A percentile compares a stretch with the other conserved stretches of the same genome.
phyloP scores from a whole-genome alignment of 805 yeast genomes.

The Kodamaea restingae region DNA sequence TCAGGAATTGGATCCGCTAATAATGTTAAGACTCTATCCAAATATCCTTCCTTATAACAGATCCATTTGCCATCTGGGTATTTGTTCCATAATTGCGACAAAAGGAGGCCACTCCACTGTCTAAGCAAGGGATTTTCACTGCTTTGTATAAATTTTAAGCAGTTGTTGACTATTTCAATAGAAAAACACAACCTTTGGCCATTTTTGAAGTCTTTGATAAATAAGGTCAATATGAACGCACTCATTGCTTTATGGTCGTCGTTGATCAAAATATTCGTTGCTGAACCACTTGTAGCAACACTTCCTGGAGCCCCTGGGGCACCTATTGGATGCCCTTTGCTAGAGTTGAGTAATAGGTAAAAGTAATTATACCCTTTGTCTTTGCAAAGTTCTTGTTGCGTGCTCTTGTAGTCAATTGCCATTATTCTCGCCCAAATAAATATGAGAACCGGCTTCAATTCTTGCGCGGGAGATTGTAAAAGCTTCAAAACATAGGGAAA shows the following conservation, averaged over 20 bases:
- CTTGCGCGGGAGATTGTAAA: constrained; percentile 92
- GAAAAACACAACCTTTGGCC: constrained; percentile 82
- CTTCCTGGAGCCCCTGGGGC: constrained; percentile 32
- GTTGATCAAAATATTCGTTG: constrained; percentile 40
- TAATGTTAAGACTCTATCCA: constrained; percentile 51
- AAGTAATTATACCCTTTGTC: constrained; percentile 90
- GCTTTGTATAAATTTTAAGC: constrained; percentile 60
- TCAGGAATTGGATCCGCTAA: constrained; percentile 92
- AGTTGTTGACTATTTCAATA: constrained; percentile 63
- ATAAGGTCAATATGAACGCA: constrained; percentile 81
- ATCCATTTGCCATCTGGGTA: constrained; percentile 73
- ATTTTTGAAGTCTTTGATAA: constrained; percentile 71
- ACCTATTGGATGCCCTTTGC: constrained; percentile 26
- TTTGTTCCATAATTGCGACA: constrained; percentile 71
- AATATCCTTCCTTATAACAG: constrained; percentile 59
- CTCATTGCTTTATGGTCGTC: constrained; percentile 95
- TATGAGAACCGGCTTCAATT: constrained; percentile 86
- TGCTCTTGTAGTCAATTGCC: constrained; percentile 87
- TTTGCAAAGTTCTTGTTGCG: constrained; percentile 88
- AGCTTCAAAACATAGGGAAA: constrained; percentile 91
- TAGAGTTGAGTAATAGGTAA: constrained; percentile 63
- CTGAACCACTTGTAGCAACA: constrained; percentile 10
- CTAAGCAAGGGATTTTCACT: constrained; percentile 82
- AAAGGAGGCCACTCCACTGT: constrained; percentile 85
- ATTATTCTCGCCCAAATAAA: constrained; percentile 97